phyloP scores from a whole-genome alignment of 192 early-diverging fungal species.

The Backusella psychrophila region DNA sequence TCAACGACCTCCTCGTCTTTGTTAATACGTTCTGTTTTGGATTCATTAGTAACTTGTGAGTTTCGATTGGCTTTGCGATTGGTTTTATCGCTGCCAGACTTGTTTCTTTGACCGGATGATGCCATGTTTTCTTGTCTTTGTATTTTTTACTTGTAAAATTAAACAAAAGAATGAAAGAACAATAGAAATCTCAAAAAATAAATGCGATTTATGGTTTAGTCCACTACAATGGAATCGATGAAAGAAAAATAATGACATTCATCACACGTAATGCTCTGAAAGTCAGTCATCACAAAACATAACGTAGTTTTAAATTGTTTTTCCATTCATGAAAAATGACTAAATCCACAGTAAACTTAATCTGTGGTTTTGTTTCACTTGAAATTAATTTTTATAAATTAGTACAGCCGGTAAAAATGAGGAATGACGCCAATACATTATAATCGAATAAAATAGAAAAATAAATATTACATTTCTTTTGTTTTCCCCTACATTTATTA shows the following conservation, averaged over 20 bases:
- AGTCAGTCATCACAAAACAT: background rate
- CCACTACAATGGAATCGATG: background rate
- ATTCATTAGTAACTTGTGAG: background rate
- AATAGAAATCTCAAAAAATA: background rate
- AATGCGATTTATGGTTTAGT: background rate
- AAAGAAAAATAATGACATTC: constrained; percentile 1
- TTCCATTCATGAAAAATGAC: background rate
- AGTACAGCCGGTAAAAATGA: background rate
- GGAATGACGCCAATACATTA: background rate
- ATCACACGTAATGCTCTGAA: background rate
- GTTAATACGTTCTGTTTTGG: background rate
- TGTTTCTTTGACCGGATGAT: background rate
- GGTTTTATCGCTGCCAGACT: background rate
- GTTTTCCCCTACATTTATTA: background rate
- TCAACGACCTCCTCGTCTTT: background rate
- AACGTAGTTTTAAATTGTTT: background rate
- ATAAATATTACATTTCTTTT: background rate
- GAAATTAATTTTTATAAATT: background rate
- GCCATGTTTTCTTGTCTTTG: background rate
- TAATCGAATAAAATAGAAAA: background rate
- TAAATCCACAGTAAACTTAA: background rate
- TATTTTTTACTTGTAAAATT: background rate
- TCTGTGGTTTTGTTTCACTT: background rate
- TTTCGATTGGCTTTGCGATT: background rate
- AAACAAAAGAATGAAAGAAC: background rate